A percentile compares a stretch with the other conserved stretches of the same genome.
Evolutionary conservation across 495 filamentous ascomycete species (phyloP).

Genomic region (Xylaria acuta): DNA sequence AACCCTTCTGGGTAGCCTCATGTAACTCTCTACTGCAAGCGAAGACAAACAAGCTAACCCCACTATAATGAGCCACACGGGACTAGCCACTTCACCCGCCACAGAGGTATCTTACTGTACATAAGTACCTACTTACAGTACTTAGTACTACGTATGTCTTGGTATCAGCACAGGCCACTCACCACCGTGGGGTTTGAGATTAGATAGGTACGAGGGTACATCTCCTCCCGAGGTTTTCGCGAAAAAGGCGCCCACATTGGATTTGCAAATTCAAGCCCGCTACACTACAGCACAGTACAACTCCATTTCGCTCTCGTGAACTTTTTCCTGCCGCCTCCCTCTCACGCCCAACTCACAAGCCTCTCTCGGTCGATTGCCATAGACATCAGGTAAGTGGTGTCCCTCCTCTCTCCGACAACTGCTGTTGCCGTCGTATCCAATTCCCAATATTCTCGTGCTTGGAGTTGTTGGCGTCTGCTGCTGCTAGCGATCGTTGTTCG

Average conservation of each 20-base stretch:
- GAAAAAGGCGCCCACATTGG: slow-evolving; percentile 36
- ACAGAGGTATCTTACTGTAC: too few relatives aligned
- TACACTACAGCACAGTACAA: slow-evolving; percentile 34
- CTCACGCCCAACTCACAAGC: slow-evolving; percentile 24
- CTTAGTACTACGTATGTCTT: too few relatives aligned
- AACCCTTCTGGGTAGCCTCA: not conserved
- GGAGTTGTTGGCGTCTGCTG: not conserved
- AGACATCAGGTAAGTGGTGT: slow-evolving; percentile 40
- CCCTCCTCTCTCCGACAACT: not conserved
- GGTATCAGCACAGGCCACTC: not conserved
- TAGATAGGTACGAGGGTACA: slow-evolving; percentile 30
- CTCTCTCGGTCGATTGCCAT: slow-evolving; percentile 36
- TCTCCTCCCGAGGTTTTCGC: slow-evolving; percentile 39
- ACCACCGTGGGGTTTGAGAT: not conserved
- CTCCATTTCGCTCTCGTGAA: slow-evolving; percentile 34
- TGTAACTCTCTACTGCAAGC: too few relatives aligned
- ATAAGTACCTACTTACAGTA: too few relatives aligned
- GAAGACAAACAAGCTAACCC: too few relatives aligned
- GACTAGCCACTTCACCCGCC: too few relatives aligned
- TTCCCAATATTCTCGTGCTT: not conserved
- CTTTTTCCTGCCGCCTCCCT: slow-evolving; percentile 33
- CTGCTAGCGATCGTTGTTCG: not conserved
- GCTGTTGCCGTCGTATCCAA: not conserved
- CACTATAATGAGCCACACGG: too few relatives aligned
- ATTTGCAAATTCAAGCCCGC: slow-evolving; percentile 36